Base-by-base conservation (phyloP, 495 filamentous ascomycete genomes). In the Aspergillus nanangensis region DNA sequence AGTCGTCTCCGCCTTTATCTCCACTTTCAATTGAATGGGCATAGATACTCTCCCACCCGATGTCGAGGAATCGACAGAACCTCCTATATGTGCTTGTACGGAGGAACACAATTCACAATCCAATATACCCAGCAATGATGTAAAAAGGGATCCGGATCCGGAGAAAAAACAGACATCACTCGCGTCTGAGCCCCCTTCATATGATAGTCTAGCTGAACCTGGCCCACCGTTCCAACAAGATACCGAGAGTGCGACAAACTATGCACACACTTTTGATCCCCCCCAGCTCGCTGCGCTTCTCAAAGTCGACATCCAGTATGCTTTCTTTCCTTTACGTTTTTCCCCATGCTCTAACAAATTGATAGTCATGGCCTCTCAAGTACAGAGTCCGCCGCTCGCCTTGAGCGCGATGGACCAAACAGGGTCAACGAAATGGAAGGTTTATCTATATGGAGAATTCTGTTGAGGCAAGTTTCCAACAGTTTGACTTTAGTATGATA, bases 391-490 rank as follows among this genome's bases (percentile, higher is more conserved):
- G 62, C 69, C 41, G 33, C 62, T 45, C 74, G 84, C 22, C 62
- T 82, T 19, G 60, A 72, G 44, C 62, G 74, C 42, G 72, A 77
- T 62, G 84, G 83, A 9, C 68, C 62, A 15, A 88, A 87, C 63
- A 73, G 77, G 41, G 60, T 88, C 22, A 74, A 70, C 24, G 73
- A 80, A 31, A 72, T 70, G 46, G 67, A 67, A 55, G 72, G 79
- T 41, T 70, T 86, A 48, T 72, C 76, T 48, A 55, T 70, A 37
- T 70, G 60, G 44, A 75, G 74, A 58, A 84, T 84, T 61, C 60
- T 84, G 21, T 45, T 83, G 51, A 67, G 76, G 8, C 79, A 83
- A 55, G 66, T 83, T 19, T 77, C 83, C 48, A 84, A 86, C 56
- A 83, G 82, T 20, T 71, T 87, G 67, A 79, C 79, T 34, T 63